phyloP scores from a whole-genome alignment of 305 asterid genomes.

The Euphrasia arctica region DNA sequence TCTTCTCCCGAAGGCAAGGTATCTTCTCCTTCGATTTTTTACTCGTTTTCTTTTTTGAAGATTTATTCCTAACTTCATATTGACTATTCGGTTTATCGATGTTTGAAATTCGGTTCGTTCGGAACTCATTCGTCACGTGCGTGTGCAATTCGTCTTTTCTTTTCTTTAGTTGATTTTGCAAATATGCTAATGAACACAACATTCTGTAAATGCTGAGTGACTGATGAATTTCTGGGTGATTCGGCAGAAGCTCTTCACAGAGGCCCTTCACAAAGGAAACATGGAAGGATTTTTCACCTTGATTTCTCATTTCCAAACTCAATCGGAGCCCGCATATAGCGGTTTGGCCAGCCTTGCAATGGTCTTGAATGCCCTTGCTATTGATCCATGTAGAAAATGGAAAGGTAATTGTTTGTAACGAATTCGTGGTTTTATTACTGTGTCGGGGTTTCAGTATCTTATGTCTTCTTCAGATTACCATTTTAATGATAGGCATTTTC shows the following conservation, averaged over 20 bases:
- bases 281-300: constrained; percentile 93
- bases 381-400: constrained; percentile 97
- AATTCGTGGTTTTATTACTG: too few relatives aligned
- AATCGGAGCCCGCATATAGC: constrained; percentile 97
- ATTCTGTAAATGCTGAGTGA: too few relatives aligned
- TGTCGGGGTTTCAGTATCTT: too few relatives aligned
- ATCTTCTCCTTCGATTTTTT: neutral
- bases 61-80: neutral
- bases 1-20: constrained; percentile 74
- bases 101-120: too few relatives aligned
- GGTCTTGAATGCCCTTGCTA: constrained; percentile 96
- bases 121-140: too few relatives aligned
- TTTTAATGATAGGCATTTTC: too few relatives aligned
- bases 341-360: constrained; percentile 96
- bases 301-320: constrained; percentile 95
- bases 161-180: neutral
- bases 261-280: constrained; percentile 79
- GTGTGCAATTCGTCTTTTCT: too few relatives aligned
- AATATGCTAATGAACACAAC: neutral
- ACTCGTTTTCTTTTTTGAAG: neutral
- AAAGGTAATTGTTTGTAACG: constrained; percentile 50
- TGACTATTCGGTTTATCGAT: too few relatives aligned
- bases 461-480: neutral
- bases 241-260: constrained; percentile 80
- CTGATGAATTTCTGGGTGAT: neutral